Percentiles rank a stretch among this genome's conserved stretches.
phyloP scores from a whole-genome alignment of 768 basidiomycete genomes.

The Mycena indigotica region DNA sequence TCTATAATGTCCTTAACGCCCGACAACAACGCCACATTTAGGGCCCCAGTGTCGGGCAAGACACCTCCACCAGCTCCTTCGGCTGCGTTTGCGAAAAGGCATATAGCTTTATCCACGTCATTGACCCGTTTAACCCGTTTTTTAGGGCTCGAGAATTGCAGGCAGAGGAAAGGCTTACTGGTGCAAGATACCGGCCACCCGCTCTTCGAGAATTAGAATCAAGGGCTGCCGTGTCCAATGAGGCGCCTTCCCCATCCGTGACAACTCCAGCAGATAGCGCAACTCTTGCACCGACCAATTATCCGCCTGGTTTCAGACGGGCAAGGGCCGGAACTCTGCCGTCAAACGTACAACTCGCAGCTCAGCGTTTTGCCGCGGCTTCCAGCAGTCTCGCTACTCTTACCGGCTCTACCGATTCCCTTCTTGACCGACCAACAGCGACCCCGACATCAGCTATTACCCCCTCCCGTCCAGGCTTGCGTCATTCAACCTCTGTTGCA shows the following conservation, averaged over 20 bases:
- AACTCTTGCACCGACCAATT: constrained; percentile 70
- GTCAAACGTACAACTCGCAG: constrained; percentile 88
- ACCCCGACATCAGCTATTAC: constrained; percentile 45
- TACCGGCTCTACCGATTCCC: constrained; percentile 42
- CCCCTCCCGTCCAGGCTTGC: constrained; percentile 65
- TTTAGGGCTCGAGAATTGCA: constrained; percentile 83
- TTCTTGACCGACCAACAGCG: constrained; percentile 51
- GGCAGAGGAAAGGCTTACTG: constrained; percentile 67
- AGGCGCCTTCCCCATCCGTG: constrained; percentile 53
- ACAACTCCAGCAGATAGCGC: constrained; percentile 60
- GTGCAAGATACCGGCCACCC: constrained; percentile 75
- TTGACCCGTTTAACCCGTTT: constrained; percentile 21
- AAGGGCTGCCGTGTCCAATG: constrained; percentile 74
- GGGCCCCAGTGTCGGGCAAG: constrained; percentile 79
- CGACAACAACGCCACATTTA: constrained; percentile 82
- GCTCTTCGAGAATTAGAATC: constrained; percentile 73
- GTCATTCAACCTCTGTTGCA: constrained; percentile 74
- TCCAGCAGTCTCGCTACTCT: constrained; percentile 57
- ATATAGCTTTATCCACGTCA: constrained; percentile 25
- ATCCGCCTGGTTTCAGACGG: constrained; percentile 86
- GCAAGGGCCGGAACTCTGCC: constrained; percentile 97
- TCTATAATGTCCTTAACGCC: constrained; percentile 92
- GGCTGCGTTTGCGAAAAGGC: constrained; percentile 89
- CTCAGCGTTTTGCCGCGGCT: constrained; percentile 77
- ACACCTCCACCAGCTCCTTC: constrained; percentile 90